Base-by-base conservation (phyloP, 2,329 filamentous ascomycete species). In the Dothideomycetes sp. region DNA sequence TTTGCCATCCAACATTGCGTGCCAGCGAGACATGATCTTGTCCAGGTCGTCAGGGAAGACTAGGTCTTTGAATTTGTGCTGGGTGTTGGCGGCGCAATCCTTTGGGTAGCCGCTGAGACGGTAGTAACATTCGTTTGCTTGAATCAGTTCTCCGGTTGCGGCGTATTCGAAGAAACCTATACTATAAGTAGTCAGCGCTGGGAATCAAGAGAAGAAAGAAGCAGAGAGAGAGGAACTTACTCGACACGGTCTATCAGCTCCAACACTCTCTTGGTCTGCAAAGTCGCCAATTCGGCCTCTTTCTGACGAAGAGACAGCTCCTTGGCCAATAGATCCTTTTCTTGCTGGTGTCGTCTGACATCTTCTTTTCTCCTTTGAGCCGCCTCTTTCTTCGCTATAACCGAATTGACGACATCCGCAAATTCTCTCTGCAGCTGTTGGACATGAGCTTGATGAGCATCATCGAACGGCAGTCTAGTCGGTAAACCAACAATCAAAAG, bases 51-150 rank as follows among this genome's bases (percentile, higher is more conserved):
- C 35, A 24, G 35, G 35, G 24, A 30, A 11, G 5, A 39, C 28
- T 6, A 39, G 35, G 12, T 39, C 35, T 7, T 30, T 25, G 13
- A 39, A 39, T 10, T 39, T 39, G 19, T 39, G 35, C 27, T 39
- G 22, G 5, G 12, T 15, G 16, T 39, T 13, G 10, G 27, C 8
- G 17, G 27, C 23, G 13, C 27, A 32, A 16, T 39, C 36, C 25
- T 20, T 19, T 13, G 36, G 36, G 8, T 39, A 39, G 7, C 36
- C 36, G 16, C 36, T 39, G 6, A 39, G 16, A 18, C 22, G 36
- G 25, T 39, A 25, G 19, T 32, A 39, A 9, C 36, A 39, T 10
- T 32, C 36, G 9, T 39, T 39, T 1, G 28, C 36, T 24, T 22
- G 36, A 5, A 32, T 9, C 10, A 39, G 19, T n/a, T 39, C 36